phyloP scores from a whole-genome alignment of 2,329 filamentous ascomycete genomes.

The Epichloe elymi region DNA sequence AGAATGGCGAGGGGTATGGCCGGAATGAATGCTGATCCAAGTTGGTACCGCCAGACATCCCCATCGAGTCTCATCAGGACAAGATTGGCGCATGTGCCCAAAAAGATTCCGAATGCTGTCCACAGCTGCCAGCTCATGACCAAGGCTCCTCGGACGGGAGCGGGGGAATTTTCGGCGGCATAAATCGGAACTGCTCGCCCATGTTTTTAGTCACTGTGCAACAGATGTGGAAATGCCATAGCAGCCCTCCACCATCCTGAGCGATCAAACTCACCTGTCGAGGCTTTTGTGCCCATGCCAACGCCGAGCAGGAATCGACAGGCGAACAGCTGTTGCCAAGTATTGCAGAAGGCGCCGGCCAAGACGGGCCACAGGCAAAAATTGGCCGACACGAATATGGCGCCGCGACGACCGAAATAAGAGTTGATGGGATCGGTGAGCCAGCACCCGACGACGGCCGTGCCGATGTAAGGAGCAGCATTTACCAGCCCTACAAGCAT shows the following conservation, averaged over 20 bases:
- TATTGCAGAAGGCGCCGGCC: conserved; percentile 57
- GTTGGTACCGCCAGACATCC: conserved; percentile 46
- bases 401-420: conserved; percentile 29
- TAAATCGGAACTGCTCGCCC: conserved; percentile 51
- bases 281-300: conserved; percentile 63
- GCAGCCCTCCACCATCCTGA: not conserved
- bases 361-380: conserved; percentile 59
- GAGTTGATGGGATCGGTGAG: conserved; percentile 49
- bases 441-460: conserved; percentile 44
- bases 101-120: conserved; percentile 48
- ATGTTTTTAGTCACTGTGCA: not conserved
- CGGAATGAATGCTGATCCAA: conserved; percentile 51
- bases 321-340: conserved; percentile 58
- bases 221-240: not conserved
- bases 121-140: conserved; percentile 75
- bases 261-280: conserved; percentile 30
- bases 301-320: conserved; percentile 63
- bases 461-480: conserved; percentile 37
- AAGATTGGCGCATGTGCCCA: conserved; percentile 49
- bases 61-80: conserved; percentile 22
- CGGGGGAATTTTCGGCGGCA: conserved; percentile 60
- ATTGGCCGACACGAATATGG: conserved; percentile 61
- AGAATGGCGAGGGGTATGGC: conserved; percentile 41
- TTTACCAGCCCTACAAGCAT: conserved; percentile 57
- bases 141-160: conserved; percentile 56